A percentile compares a stretch with the other conserved stretches of the same genome.
Evolutionary conservation across 1,284 basidiomycete species (phyloP).

Genomic region (Tilletia setariae): DNA sequence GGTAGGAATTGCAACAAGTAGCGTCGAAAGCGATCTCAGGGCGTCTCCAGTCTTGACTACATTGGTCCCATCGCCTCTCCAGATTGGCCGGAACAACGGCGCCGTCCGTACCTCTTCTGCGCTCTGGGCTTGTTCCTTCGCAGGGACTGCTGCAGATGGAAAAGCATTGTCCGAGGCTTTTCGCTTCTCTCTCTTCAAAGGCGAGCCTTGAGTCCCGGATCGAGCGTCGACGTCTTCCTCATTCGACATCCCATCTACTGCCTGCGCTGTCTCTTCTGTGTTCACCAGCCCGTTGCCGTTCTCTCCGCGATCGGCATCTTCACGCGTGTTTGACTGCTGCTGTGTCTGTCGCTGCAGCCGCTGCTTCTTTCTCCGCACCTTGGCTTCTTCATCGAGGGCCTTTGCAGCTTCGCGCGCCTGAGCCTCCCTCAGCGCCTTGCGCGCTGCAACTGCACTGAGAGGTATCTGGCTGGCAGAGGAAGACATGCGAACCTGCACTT

Average conservation of each 20-base stretch:
- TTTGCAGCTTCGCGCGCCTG: neutral
- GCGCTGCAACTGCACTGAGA: conserved; percentile 6
- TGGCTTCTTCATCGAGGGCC: neutral
- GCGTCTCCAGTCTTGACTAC: neutral
- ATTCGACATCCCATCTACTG: neutral
- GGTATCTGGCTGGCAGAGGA: neutral
- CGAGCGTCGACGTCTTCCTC: neutral
- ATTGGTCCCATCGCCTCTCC: neutral
- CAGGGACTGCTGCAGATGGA: neutral
- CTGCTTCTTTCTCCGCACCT: neutral
- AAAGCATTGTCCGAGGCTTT: neutral
- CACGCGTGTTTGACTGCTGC: neutral
- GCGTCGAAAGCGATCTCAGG: neutral
- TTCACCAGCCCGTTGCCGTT: neutral
- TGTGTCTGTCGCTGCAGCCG: neutral
- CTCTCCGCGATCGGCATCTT: neutral
- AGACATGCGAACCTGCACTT: neutral
- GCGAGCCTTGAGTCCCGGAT: neutral
- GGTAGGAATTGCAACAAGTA: neutral
- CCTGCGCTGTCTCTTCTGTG: neutral
- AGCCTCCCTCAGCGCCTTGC: conserved; percentile 3
- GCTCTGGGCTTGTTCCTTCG: neutral
- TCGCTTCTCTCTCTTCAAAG: neutral
- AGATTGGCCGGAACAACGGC: neutral
- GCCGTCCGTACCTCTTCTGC: neutral